Evolutionary conservation across 2,329 filamentous ascomycete genomes (phyloP).

Genomic region (Phialophora macrospora): DNA sequence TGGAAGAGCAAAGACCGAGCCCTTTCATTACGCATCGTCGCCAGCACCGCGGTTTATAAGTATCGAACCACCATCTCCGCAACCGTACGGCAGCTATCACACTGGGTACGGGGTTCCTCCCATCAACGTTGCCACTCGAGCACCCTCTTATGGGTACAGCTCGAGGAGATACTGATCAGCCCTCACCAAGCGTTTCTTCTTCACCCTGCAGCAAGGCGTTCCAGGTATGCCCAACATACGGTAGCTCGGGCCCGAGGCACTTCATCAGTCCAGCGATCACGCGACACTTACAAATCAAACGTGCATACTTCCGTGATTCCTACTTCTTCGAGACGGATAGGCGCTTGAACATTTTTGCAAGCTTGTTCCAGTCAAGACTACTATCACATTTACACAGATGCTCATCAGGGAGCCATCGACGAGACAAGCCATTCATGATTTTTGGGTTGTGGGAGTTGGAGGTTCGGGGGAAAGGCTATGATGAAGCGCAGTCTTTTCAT

Average conservation of each 20-base stretch:
- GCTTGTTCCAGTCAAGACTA: slow-evolving; percentile 33
- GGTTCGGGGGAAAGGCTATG: neutral
- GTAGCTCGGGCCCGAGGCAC: slow-evolving; percentile 4
- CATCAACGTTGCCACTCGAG: slow-evolving; percentile 30
- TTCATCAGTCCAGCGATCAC: slow-evolving; percentile 3
- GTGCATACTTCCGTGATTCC: neutral
- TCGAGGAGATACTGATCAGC: slow-evolving; percentile 24
- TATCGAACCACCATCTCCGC: slow-evolving; percentile 24
- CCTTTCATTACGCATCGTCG: slow-evolving; percentile 29
- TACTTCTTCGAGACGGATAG: neutral
- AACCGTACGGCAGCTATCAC: slow-evolving; percentile 26
- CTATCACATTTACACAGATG: neutral
- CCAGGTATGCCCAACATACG: neutral
- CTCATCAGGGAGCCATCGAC: neutral
- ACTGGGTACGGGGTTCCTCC: slow-evolving; percentile 27
- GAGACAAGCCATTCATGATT: slow-evolving; percentile 7
- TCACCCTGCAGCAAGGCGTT: slow-evolving; percentile 14
- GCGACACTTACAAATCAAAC: neutral
- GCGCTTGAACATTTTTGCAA: slow-evolving; percentile 6
- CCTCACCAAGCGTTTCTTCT: neutral
- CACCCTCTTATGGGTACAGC: slow-evolving; percentile 26
- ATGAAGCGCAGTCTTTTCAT: slow-evolving; percentile 5
- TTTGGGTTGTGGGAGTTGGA: neutral
- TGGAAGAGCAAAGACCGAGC: slow-evolving; percentile 32
- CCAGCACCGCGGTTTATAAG: slow-evolving; percentile 23